A percentile compares a stretch with the other conserved stretches of the same genome.
Evolutionary conservation across 2,329 filamentous ascomycete species (phyloP).

Genomic region (Trichophyton equinum): DNA sequence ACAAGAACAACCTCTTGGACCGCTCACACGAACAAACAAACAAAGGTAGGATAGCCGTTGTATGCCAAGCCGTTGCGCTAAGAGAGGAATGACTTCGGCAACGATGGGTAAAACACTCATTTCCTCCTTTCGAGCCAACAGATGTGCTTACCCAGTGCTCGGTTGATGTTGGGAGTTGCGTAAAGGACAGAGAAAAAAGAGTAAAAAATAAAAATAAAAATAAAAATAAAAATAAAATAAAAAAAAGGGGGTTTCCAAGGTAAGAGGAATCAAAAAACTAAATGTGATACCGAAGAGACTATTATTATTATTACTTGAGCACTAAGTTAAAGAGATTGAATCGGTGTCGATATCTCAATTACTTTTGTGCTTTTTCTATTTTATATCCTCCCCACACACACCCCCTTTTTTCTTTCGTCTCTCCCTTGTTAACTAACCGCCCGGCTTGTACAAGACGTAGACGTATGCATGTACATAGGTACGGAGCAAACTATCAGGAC

Average conservation of each 20-base stretch:
- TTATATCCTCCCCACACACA: too few species aligned
- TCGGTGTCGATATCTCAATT: neutral
- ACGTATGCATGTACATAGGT: too few species aligned
- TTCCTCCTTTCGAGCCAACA: neutral
- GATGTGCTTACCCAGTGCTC: neutral
- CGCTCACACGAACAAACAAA: conserved; percentile 1
- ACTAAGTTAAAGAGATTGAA: neutral
- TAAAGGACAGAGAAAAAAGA: neutral
- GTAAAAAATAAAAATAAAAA: too few species aligned
- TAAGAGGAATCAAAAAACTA: neutral
- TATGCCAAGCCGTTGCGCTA: conserved; percentile 1
- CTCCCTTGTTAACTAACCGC: neutral
- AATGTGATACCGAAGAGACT: neutral
- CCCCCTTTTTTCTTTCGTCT: neutral
- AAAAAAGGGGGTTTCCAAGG: too few species aligned
- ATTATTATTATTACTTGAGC: neutral
- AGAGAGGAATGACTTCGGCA: neutral
- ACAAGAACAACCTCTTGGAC: neutral
- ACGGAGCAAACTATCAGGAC: too few species aligned
- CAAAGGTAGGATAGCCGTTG: conserved; percentile 1
- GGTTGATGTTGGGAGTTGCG: neutral
- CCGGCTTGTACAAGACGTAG: neutral
- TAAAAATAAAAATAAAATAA: too few species aligned
- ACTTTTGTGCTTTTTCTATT: too few species aligned
- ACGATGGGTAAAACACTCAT: neutral